Evolutionary conservation across 1,139 yeast species (phyloP).

Genomic region (Kodamaea derodonti): DNA sequence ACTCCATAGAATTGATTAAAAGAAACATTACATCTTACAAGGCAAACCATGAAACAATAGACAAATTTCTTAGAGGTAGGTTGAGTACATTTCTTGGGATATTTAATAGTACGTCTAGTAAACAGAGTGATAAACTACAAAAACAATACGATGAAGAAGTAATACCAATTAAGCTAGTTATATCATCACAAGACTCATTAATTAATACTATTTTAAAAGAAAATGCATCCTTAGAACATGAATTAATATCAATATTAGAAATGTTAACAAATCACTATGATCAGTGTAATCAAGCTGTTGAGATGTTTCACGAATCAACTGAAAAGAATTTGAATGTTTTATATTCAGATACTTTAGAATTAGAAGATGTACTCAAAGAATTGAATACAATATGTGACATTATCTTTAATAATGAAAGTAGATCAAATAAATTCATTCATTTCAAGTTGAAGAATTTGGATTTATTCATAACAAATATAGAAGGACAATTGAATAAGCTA

Average conservation of each 20-base stretch:
- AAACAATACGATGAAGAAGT: constrained; percentile 21
- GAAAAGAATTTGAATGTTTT: constrained; percentile 20
- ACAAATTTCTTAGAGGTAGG: constrained; percentile 17
- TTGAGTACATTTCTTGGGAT: background rate
- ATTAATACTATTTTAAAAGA: constrained; percentile 21
- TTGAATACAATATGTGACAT: constrained; percentile 32
- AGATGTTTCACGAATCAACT: constrained; percentile 14
- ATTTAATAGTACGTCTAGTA: constrained; percentile 5
- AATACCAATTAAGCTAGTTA: constrained; percentile 13
- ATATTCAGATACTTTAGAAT: constrained; percentile 31
- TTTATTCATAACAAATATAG: constrained; percentile 11
- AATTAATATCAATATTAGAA: constrained; percentile 64
- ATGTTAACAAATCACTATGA: constrained; percentile 81
- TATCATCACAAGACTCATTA: constrained; percentile 5
- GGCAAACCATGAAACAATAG: constrained; percentile 24
- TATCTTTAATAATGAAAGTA: constrained; percentile 31
- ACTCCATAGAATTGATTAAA: constrained; percentile 25
- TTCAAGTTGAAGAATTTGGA: constrained; percentile 17
- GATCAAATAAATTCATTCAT: constrained; percentile 26
- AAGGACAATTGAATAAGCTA: constrained; percentile 17
- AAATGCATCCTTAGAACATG: constrained; percentile 57
- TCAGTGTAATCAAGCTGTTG: constrained; percentile 52
- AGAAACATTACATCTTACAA: constrained; percentile 27
- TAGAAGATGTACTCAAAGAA: constrained; percentile 18
- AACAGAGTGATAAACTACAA: constrained; percentile 14